Percentiles rank a stretch among this genome's conserved stretches.
phyloP scores from a whole-genome alignment of 2,329 filamentous ascomycete genomes.

The Achaetomium macrosporum region DNA sequence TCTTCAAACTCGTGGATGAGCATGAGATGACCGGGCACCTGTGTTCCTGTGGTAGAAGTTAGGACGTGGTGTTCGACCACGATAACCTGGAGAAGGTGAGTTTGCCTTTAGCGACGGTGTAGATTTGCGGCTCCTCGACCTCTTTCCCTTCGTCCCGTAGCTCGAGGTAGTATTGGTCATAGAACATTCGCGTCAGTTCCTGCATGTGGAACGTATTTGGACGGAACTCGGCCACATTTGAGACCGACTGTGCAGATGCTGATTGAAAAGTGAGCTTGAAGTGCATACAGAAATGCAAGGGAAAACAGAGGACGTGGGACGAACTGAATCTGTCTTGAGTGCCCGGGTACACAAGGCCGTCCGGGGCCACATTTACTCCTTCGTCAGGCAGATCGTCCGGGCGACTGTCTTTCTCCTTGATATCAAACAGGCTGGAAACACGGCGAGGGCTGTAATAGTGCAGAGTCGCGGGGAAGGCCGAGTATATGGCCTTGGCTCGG shows the following conservation, averaged over 20 bases:
- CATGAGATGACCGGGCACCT: background rate
- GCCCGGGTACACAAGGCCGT: conserved; percentile 1
- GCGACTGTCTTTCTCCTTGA: background rate
- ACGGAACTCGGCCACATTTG: background rate
- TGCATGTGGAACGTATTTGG: conserved; percentile 2
- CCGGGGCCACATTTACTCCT: background rate
- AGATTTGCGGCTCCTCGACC: background rate
- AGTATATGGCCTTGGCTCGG: background rate
- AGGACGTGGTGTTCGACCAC: background rate
- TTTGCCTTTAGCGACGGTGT: conserved; percentile 1
- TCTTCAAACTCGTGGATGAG: background rate
- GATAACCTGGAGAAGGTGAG: too few relatives aligned
- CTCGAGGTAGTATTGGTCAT: background rate
- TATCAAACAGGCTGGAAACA: background rate
- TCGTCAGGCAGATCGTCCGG: background rate
- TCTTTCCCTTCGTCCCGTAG: background rate
- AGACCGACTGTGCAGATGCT: too few relatives aligned
- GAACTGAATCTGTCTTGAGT: background rate
- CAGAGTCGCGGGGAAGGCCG: conserved; percentile 1
- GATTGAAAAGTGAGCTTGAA: too few relatives aligned
- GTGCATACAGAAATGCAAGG: background rate
- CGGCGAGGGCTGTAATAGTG: conserved; percentile 1
- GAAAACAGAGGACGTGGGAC: background rate
- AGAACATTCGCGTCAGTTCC: background rate
- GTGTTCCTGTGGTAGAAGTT: background rate